Evolutionary conservation across 495 filamentous ascomycete genomes (phyloP).

Genomic region (Bryoglossum gracile): DNA sequence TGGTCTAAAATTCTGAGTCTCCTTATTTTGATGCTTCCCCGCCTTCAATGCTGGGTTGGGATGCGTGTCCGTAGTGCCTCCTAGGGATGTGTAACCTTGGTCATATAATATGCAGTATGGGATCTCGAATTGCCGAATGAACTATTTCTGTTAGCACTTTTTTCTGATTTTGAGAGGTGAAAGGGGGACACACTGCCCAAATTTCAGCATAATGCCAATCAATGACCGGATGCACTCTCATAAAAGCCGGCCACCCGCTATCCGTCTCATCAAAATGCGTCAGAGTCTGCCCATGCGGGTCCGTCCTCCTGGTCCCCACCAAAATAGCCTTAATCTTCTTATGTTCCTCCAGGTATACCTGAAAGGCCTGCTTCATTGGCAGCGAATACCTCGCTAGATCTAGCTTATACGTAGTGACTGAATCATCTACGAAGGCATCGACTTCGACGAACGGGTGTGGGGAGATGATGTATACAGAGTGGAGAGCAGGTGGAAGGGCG

Average conservation of each 20-base stretch:
- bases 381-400: conserved; percentile 69
- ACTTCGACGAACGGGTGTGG: conserved; percentile 75
- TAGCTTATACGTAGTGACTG: conserved; percentile 61
- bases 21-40: conserved; percentile 25
- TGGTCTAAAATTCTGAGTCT: conserved; percentile 51
- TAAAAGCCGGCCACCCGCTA: conserved; percentile 83
- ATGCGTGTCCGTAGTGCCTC: conserved; percentile 81
- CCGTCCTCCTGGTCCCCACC: conserved; percentile 84
- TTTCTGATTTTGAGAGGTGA: too few relatives aligned
- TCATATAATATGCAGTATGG: conserved; percentile 85
- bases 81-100: conserved; percentile 70
- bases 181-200: conserved; percentile 62
- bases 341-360: conserved; percentile 60
- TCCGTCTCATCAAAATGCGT: conserved; percentile 82
- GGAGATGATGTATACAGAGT: conserved; percentile 83
- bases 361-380: conserved; percentile 72
- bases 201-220: conserved; percentile 97
- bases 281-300: conserved; percentile 77
- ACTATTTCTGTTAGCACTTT: conserved; percentile 40
- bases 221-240: conserved; percentile 89
- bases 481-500: conserved; percentile 42
- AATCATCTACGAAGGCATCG: conserved; percentile 69
- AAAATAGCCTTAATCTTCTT: conserved; percentile 72
- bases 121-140: conserved; percentile 71
- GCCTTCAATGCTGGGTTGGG: conserved; percentile 73